Base-by-base conservation (phyloP, 2,329 filamentous ascomycete genomes). In the Pseudocercospora pini-densiflorae region DNA sequence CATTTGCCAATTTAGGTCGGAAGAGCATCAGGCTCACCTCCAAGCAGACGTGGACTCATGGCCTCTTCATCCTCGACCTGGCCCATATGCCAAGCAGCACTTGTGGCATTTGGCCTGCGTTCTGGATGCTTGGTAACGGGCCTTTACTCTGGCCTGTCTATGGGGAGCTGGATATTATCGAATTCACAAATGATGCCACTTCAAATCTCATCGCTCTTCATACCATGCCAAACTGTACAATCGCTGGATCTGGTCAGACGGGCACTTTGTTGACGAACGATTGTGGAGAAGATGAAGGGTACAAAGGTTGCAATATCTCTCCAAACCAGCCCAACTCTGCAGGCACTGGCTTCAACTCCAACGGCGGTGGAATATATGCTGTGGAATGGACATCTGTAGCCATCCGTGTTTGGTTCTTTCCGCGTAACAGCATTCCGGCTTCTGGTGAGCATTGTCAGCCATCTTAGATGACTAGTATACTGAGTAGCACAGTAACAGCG, bases 21-120 rank as follows among this genome's bases (percentile, higher is more conserved):
- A 81, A 83, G 61, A 93, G 90, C 29, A 87, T 93, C 33, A 89
- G 92, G 19, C 79, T 96, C 9, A 86, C 87, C 57, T 91, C 89
- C 77, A 89, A 87, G 62, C 82, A 86, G 61, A 78, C 82, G 5
- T 93, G 88, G 77, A 86, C 83, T 27, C 84, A 89, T 71, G 90
- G 89, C 0, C 84, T 93, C 9, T 88, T 93, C 72, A 88, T 93
- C 60, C 83, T 90, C 19, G 91, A 93, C 75, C 85, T 93, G 60
- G 82, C 83, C n/a, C 90, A 93, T 71, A 93, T 93, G 89, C 90
- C 91, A 3, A 60, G 55, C 55, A 54, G 33, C n/a, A 58, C 66
- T 57, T 93, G 91, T 71, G 91, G 91, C 27, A 84, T 87, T 27
- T 93, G 91, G 55, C 91, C 91, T 63, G 88, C 90, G 12, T 77